These are phyloP conservation scores for Suillus hirtellus DNA, from an alignment of 768 basidiomycete species.

Conservation along the genomic window DNA sequence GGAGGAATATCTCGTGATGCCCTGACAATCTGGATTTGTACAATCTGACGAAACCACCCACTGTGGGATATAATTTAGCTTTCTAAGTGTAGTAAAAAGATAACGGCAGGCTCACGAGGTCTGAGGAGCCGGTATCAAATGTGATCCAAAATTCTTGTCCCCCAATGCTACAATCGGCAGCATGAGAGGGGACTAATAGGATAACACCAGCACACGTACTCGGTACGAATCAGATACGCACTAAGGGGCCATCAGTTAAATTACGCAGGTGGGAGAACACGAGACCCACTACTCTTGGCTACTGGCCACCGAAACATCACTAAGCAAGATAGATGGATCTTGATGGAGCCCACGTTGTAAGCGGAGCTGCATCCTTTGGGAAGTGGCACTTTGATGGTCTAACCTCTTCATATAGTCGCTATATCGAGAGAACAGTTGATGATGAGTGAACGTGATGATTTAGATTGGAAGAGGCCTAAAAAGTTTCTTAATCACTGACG, in stretches of 20 bases:
- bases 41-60: constrained; percentile 56
- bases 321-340: constrained; percentile 15
- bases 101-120: constrained; percentile 40
- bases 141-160: constrained; percentile 45
- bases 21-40: constrained; percentile 43
- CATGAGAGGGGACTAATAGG: not conserved
- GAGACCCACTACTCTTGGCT: constrained; percentile 25
- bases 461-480: not conserved
- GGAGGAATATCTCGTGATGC: constrained; percentile 42
- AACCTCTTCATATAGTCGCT: not conserved
- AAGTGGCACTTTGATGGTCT: not conserved
- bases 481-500: not conserved
- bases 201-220: constrained; percentile 17
- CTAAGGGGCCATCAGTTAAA: constrained; percentile 19
- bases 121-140: constrained; percentile 60
- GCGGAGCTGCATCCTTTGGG: constrained; percentile 8
- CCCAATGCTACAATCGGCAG: constrained; percentile 35
- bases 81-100: constrained; percentile 8
- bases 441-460: not conserved
- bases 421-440: not conserved
- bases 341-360: constrained; percentile 10
- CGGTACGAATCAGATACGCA: constrained; percentile 34
- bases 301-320: constrained; percentile 22
- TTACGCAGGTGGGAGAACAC: constrained; percentile 8
- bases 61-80: constrained; percentile 21